These are phyloP conservation scores for Neonectria coccinea DNA, from an alignment of 2,329 filamentous ascomycete species.

Conservation along the genomic window DNA sequence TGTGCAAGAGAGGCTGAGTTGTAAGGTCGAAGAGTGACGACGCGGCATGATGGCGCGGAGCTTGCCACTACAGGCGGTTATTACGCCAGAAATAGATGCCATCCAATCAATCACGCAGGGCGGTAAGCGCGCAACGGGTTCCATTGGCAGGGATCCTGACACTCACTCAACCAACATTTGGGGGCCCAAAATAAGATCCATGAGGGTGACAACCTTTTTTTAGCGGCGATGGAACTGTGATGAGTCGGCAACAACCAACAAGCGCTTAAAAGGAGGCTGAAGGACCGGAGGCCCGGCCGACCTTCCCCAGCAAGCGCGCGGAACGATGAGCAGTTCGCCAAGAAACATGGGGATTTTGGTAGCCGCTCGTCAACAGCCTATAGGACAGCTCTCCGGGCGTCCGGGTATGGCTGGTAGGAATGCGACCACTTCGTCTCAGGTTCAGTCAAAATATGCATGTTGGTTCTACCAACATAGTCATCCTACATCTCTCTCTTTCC, in stretches of 20 bases:
- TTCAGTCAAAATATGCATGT: conserved; percentile 14
- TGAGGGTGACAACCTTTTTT: neutral
- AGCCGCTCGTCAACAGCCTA: too few relatives aligned
- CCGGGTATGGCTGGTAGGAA: neutral
- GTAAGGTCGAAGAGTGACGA: neutral
- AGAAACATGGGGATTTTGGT: neutral
- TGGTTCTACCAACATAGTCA: conserved; percentile 13
- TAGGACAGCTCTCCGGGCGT: neutral
- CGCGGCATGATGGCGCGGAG: neutral
- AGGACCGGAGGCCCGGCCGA: neutral
- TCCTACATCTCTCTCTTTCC: neutral
- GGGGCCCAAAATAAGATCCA: neutral
- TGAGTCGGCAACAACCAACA: neutral
- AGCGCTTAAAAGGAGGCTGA: neutral
- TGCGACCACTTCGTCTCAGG: conserved; percentile 13
- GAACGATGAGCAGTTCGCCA: neutral
- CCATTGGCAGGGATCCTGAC: neutral
- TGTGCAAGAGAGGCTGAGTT: neutral
- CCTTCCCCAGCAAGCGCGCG: neutral
- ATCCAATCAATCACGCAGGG: conserved; percentile 4
- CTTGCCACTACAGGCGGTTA: neutral
- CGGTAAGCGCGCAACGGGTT: conserved; percentile 5
- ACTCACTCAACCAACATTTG: neutral
- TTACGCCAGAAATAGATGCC: conserved; percentile 2
- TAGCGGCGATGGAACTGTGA: neutral